Evolutionary conservation across 768 basidiomycete species (phyloP).

Genomic region (Podaxis carcinomalis): DNA sequence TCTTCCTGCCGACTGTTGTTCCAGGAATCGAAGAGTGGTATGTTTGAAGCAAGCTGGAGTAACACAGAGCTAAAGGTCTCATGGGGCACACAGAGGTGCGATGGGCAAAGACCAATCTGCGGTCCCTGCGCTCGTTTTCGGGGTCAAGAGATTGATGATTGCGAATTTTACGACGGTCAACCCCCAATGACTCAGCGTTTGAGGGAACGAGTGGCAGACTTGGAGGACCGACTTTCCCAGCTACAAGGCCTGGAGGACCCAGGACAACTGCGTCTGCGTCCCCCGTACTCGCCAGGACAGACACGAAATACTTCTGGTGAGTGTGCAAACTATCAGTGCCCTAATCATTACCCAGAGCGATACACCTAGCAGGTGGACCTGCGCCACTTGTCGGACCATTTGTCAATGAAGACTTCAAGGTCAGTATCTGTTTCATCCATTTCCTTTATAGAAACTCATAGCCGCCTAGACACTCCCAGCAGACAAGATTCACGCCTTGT

Average conservation of each 20-base stretch:
- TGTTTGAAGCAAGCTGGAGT: neutral
- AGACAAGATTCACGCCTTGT: neutral
- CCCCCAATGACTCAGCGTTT: constrained; percentile 40
- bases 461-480: neutral
- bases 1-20: neutral
- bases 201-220: constrained; percentile 39
- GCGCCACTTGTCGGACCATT: neutral
- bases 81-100: constrained; percentile 40
- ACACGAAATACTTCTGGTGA: neutral
- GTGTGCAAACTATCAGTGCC: neutral
- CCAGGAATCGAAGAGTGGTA: constrained; percentile 5
- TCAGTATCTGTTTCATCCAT: neutral
- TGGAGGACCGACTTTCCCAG: constrained; percentile 30
- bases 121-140: constrained; percentile 43
- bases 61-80: neutral
- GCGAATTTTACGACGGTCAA: constrained; percentile 48
- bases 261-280: neutral
- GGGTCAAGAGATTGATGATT: constrained; percentile 35
- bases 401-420: constrained; percentile 5
- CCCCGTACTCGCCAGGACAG: neutral
- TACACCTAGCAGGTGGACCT: neutral
- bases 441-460: neutral
- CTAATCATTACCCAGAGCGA: neutral
- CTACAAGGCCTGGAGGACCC: neutral
- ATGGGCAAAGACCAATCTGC: constrained; percentile 46